These are phyloP conservation scores for Garcia nutans DNA, from an alignment of 345 rosid genomes.

Conservation along the genomic window DNA sequence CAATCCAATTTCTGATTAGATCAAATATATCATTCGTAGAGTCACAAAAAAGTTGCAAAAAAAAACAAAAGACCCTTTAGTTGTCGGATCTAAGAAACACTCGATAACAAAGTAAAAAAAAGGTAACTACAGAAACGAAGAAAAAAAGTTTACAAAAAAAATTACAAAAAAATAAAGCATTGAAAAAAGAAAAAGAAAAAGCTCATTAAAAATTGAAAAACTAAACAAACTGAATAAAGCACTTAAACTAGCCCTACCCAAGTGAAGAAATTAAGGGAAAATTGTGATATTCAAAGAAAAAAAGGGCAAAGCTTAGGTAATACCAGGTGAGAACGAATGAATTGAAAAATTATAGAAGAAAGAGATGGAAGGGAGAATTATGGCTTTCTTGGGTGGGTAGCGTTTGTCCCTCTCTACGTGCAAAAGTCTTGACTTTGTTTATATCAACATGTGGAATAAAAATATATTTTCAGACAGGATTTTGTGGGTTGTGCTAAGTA, in stretches of 20 bases:
- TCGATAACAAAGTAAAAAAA: slow-evolving; percentile 4
- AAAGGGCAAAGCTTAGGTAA: background rate
- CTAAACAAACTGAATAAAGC: slow-evolving; percentile 8
- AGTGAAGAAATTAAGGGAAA: slow-evolving; percentile 15
- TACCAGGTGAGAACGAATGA: background rate
- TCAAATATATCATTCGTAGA: slow-evolving; percentile 2
- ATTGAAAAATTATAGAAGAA: background rate
- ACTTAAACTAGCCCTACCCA: slow-evolving; percentile 15
- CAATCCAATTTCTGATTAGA: background rate
- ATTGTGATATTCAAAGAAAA: slow-evolving; percentile 5
- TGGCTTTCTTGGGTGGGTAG: slow-evolving; percentile 2
- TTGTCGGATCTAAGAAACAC: slow-evolving; percentile 8
- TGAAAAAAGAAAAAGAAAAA: background rate
- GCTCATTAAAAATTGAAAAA: slow-evolving; percentile 5
- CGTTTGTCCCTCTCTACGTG: background rate
- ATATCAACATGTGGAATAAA: background rate
- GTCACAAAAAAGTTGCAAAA: background rate
- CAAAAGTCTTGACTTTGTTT: slow-evolving; percentile 1
- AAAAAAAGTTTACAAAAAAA: background rate
- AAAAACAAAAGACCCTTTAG: background rate
- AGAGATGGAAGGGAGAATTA: background rate
- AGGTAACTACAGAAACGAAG: background rate
- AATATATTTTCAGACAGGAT: background rate
- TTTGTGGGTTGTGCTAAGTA: background rate
- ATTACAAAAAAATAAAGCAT: too few species aligned